Percentiles rank a stretch among this genome's conserved stretches.
Evolutionary conservation across 768 basidiomycete genomes (phyloP).

Genomic region (Omphalotus guepiniiformis): DNA sequence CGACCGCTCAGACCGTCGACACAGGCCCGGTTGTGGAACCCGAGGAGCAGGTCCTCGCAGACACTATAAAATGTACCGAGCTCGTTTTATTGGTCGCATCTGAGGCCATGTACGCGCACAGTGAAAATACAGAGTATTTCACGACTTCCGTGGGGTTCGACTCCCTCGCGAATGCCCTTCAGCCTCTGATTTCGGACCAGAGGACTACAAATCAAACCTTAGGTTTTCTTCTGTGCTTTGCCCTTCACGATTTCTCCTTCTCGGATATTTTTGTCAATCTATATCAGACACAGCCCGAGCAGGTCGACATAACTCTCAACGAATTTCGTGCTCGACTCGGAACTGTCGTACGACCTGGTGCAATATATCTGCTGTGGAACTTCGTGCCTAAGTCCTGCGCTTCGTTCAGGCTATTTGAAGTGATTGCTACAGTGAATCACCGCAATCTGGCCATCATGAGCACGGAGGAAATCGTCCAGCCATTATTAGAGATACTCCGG

Average conservation of each 20-base stretch:
- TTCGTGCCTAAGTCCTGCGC: slow-evolving; percentile 47
- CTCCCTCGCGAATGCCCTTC: slow-evolving; percentile 56
- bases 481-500: slow-evolving; percentile 48
- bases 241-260: slow-evolving; percentile 60
- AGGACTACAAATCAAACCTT: slow-evolving; percentile 50
- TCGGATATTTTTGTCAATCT: slow-evolving; percentile 50
- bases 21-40: slow-evolving; percentile 29
- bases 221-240: slow-evolving; percentile 65
- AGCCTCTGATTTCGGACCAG: slow-evolving; percentile 43
- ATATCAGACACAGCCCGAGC: slow-evolving; percentile 24
- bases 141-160: slow-evolving; percentile 63
- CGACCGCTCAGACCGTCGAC: slow-evolving; percentile 42
- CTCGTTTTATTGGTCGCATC: slow-evolving; percentile 62
- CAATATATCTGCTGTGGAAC: slow-evolving; percentile 57
- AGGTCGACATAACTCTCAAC: slow-evolving; percentile 36
- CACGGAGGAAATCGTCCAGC: slow-evolving; percentile 49
- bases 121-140: slow-evolving; percentile 59
- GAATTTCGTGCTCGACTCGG: slow-evolving; percentile 42
- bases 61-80: slow-evolving; percentile 49
- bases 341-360: slow-evolving; percentile 54
- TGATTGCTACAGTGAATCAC: slow-evolving; percentile 56
- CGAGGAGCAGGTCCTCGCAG: slow-evolving; percentile 31
- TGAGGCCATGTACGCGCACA: slow-evolving; percentile 56
- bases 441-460: slow-evolving; percentile 68
- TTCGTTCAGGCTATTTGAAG: slow-evolving; percentile 59